These are phyloP conservation scores for Helenozyma rhizophorensis DNA, from an alignment of 805 yeast genomes.

Conservation along the genomic window DNA sequence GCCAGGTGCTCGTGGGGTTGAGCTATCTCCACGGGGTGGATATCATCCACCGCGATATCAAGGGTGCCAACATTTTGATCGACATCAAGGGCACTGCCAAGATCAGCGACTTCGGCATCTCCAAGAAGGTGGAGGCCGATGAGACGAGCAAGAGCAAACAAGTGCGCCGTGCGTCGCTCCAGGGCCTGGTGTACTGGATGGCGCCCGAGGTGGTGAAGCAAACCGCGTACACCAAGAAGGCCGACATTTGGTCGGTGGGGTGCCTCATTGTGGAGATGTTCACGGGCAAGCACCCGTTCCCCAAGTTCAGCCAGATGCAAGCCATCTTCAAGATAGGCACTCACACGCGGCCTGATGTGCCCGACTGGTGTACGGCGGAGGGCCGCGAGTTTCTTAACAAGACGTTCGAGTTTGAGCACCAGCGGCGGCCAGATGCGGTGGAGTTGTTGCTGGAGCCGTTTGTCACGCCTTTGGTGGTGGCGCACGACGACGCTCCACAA, in stretches of 20 bases:
- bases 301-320: conserved; percentile 93
- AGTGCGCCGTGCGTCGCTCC: conserved; percentile 71
- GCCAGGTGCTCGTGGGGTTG: conserved; percentile 74
- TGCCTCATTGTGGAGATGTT: conserved; percentile 92
- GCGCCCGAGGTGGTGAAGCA: conserved; percentile 98
- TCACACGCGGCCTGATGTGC: conserved; percentile 73
- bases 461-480: conserved; percentile 43
- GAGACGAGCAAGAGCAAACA: conserved; percentile 21
- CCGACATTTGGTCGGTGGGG: conserved; percentile 97
- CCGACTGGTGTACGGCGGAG: conserved; percentile 63
- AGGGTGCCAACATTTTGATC: conserved; percentile 81
- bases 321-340: conserved; percentile 94
- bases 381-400: conserved; percentile 61
- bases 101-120: conserved; percentile 83
- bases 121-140: conserved; percentile 37
- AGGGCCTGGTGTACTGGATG: conserved; percentile 94
- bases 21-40: conserved; percentile 68
- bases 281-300: conserved; percentile 95
- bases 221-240: conserved; percentile 83
- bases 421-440: conserved; percentile 68
- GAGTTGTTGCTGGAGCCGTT: conserved; percentile 67
- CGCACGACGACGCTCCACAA: conserved; percentile 11
- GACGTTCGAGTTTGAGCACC: conserved; percentile 74
- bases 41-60: conserved; percentile 82
- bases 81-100: conserved; percentile 79